Evolutionary conservation across 2,329 filamentous ascomycete species (phyloP).

Genomic region (Xylariaceae sp.): DNA sequence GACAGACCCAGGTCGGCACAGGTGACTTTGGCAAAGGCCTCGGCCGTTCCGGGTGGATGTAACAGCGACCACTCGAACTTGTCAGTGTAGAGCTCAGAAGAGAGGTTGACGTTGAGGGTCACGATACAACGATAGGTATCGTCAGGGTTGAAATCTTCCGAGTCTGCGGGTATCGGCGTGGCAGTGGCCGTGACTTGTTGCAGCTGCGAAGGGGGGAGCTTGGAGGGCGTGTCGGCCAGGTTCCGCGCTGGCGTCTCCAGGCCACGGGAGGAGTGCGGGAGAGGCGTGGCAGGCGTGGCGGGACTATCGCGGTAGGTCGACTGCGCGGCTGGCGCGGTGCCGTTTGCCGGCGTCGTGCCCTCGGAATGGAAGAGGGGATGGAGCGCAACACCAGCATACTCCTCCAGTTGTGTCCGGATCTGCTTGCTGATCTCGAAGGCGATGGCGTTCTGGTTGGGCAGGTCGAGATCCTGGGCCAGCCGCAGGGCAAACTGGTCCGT

Average conservation of each 20-base stretch:
- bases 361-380: constrained; percentile 79
- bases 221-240: constrained; percentile 44
- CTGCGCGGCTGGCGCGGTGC: constrained; percentile 10
- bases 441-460: constrained; percentile 65
- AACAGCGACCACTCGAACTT: constrained; percentile 97
- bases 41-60: constrained; percentile 84
- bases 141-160: constrained; percentile 77
- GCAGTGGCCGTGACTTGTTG: constrained; percentile 63
- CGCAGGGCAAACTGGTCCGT: constrained; percentile 92
- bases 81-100: constrained; percentile 88
- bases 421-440: constrained; percentile 83
- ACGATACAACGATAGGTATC: constrained; percentile 94
- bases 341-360: constrained; percentile 17
- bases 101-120: constrained; percentile 81
- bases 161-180: constrained; percentile 53
- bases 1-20: constrained; percentile 85
- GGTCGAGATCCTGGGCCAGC: constrained; percentile 86
- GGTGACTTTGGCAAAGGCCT: constrained; percentile 85
- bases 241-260: constrained; percentile 51
- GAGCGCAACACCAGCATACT: constrained; percentile 89
- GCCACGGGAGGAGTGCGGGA: constrained; percentile 35
- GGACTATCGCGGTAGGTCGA: constrained; percentile 29
- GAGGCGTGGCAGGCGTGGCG: constrained; percentile 33
- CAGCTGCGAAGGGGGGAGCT: constrained; percentile 33
- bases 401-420: constrained; percentile 89